phyloP scores from a whole-genome alignment of 345 rosid species.

The Acer negundo region DNA sequence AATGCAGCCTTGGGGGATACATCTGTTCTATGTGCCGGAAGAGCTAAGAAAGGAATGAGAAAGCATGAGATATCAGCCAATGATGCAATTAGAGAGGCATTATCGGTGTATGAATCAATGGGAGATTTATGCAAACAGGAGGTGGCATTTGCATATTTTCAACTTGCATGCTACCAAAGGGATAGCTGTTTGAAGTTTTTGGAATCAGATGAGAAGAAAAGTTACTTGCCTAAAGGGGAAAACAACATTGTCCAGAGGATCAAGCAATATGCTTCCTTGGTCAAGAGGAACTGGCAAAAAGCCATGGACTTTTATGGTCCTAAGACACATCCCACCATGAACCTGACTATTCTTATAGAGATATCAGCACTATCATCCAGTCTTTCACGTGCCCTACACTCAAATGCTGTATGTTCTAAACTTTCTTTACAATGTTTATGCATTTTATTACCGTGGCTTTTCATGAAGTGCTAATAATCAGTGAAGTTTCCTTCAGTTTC shows the following conservation, averaged over 20 bases:
- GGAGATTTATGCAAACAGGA: conserved; percentile 85
- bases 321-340: conserved; percentile 71
- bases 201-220: conserved; percentile 44
- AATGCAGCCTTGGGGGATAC: conserved; percentile 38
- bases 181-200: conserved; percentile 73
- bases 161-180: conserved; percentile 85
- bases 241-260: conserved; percentile 54
- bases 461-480: neutral
- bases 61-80: conserved; percentile 77
- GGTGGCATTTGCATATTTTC: conserved; percentile 81
- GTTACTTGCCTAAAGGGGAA: conserved; percentile 47
- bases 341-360: conserved; percentile 70
- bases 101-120: conserved; percentile 73
- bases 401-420: conserved; percentile 52
- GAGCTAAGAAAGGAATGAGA: conserved; percentile 43
- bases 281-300: conserved; percentile 86
- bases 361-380: conserved; percentile 61
- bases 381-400: conserved; percentile 57
- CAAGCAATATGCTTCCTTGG: conserved; percentile 82
- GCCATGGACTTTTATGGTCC: conserved; percentile 80
- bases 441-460: neutral
- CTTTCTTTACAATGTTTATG: neutral
- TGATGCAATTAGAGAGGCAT: conserved; percentile 90
- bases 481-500: neutral
- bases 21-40: conserved; percentile 30